Base-by-base conservation (phyloP, 1,284 basidiomycete species). In the Marasmius sp. region DNA sequence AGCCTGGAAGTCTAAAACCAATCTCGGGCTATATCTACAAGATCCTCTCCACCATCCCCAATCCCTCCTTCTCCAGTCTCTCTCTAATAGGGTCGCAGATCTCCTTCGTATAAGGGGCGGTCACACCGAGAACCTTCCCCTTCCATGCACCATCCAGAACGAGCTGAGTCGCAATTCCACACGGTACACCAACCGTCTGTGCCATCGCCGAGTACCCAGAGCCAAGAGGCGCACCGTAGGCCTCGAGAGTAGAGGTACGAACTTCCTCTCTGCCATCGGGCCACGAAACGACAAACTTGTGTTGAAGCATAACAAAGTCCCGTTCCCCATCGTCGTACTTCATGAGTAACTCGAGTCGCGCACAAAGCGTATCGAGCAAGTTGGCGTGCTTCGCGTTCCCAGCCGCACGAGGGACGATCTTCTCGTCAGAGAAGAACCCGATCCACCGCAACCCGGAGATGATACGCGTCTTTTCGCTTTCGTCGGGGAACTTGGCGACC, bases 231-330 rank as follows among this genome's bases (percentile, higher is more conserved):
- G 85, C 86, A 59, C 97, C 97, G 73, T 97, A 98, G 64, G 87
- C 89, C 77, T 98, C 94, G 43, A 99, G 83, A 27, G 96, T 96
- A 51, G 94, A 93, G 8, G 96, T 98, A 71, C 95, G 79, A 37
- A 88, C 95, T 82, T 97, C 86, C 87, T 84, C 80, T 55, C 79
- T 85, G 58, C 95, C 95, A 72, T 97, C 93, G 43, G 84, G 81
- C 85, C 91, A 92, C 73, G 94, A 86, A 52, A 97, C 89, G 69
- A 93, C 79, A 73, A 98, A 97, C 79, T 96, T 97, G 86, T 99
- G 97, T 79, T 98, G 96, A 58, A 99, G 87, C 87, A 98, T 94
- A 68, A 99, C 94, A 67, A 98, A 87, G 77, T 99, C 97, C 20
- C 95, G 89, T 79, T 98, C 96, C 65, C 94, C 94, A 53, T 84